Conservation (phyloP, 768 basidiomycete genomes). For the Krasilnikovozyma curviuscula region DNA sequence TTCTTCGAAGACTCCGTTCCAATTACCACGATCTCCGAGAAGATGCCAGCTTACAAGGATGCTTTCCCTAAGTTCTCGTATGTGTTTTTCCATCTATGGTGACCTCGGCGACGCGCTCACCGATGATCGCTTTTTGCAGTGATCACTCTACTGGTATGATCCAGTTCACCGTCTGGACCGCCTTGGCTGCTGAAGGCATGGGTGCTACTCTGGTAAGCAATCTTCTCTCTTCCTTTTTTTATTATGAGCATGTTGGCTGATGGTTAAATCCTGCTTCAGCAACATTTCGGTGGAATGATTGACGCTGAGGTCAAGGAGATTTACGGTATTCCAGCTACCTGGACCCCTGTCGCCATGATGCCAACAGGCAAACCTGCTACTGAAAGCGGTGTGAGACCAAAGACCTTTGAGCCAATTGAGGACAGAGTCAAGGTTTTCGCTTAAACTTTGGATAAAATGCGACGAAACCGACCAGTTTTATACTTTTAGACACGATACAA, state of each 20-base stretch:
- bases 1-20: conserved; percentile 23
- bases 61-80: no score
- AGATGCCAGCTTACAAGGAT: conserved; percentile 8
- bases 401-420: conserved; percentile 23
- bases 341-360: conserved; percentile 19
- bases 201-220: conserved; percentile 23
- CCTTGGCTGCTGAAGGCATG: conserved; percentile 24
- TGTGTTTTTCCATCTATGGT: not conserved
- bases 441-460: no score
- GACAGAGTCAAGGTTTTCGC: conserved; percentile 23
- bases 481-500: no score
- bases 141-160: conserved; percentile 23
- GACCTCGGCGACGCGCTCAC: conserved; percentile 3
- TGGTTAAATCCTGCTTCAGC: conserved; percentile 6
- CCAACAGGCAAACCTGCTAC: conserved; percentile 23
- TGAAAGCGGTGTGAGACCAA: conserved; percentile 16
- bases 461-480: no score
- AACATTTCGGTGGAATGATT: conserved; percentile 11
- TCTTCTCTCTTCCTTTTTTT: not conserved
- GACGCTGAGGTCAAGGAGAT: conserved; percentile 9
- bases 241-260: not conserved
- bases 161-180: conserved; percentile 25
- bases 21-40: conserved; percentile 14
- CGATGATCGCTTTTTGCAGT: conserved; percentile 18
- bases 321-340: conserved; percentile 12